These are phyloP conservation scores for Vigna nakashimae DNA, from an alignment of 306 rosid species.

Conservation along the genomic window DNA sequence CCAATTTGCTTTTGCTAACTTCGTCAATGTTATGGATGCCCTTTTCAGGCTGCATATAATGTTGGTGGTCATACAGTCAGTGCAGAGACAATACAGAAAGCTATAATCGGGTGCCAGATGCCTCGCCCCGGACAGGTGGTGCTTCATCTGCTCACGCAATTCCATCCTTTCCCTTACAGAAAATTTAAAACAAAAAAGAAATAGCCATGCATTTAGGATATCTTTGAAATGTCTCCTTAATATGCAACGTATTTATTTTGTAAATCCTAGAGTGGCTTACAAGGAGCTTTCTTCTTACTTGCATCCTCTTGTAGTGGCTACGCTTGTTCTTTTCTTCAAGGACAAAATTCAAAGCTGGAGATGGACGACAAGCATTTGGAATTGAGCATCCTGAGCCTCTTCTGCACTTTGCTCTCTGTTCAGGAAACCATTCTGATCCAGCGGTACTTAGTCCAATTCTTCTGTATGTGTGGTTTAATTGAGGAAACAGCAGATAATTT, in stretches of 20 bases:
- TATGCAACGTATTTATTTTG: neutral
- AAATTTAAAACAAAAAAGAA: neutral
- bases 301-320: constrained; percentile 69
- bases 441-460: constrained; percentile 62
- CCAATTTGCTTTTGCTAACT: constrained; percentile 12
- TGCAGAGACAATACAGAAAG: constrained; percentile 79
- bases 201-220: neutral
- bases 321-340: constrained; percentile 70
- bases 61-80: constrained; percentile 84
- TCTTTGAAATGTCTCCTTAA: constrained; percentile 5
- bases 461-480: neutral
- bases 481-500: constrained; percentile 5
- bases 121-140: constrained; percentile 94
- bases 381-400: constrained; percentile 82
- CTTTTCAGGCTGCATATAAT: constrained; percentile 88
- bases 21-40: constrained; percentile 35
- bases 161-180: neutral
- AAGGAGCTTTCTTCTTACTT: neutral
- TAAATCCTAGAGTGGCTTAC: constrained; percentile 12
- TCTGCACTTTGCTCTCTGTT: constrained; percentile 84
- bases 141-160: constrained; percentile 6
- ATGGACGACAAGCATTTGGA: constrained; percentile 69
- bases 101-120: constrained; percentile 85
- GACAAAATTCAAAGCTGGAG: constrained; percentile 76
- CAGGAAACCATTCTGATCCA: constrained; percentile 95